phyloP scores from a whole-genome alignment of 177 flowering plant genomes.

The Telopea speciosissima region DNA sequence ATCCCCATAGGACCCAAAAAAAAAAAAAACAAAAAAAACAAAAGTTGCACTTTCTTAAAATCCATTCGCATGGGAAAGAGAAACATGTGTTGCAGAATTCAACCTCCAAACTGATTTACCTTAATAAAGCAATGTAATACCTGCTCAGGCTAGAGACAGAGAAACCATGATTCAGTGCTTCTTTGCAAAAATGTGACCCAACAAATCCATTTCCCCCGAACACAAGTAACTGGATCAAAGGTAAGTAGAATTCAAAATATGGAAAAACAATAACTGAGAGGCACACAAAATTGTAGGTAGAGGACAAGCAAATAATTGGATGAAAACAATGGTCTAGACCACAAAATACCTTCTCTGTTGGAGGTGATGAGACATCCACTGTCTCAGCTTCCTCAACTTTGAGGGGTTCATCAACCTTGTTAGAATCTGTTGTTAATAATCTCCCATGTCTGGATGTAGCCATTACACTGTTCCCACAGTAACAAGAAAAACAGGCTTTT shows the following conservation, averaged over 20 bases:
- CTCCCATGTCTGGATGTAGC: conserved; percentile 39
- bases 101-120: not conserved
- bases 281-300: not conserved
- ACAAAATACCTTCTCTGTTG: conserved; percentile 60
- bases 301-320: not conserved
- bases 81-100: not conserved
- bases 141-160: conserved; percentile 88
- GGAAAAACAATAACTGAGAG: not conserved
- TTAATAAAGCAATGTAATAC: conserved; percentile 26
- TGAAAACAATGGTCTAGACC: not conserved
- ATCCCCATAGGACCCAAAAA: too few relatives aligned
- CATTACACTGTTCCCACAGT: conserved; percentile 25
- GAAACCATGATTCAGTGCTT: conserved; percentile 70
- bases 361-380: conserved; percentile 71
- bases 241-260: not conserved
- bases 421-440: conserved; percentile 57
- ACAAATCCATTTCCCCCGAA: conserved; percentile 98
- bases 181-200: conserved; percentile 86
- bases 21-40: too few relatives aligned
- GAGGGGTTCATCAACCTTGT: conserved; percentile 58
- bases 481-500: conserved; percentile 1
- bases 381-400: conserved; percentile 95
- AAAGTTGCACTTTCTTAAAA: not conserved
- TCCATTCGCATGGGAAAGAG: too few relatives aligned
- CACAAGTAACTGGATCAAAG: conserved; percentile 66